These are phyloP conservation scores for Neonectria neomacrospora DNA, from an alignment of 2,329 filamentous ascomycete species.

Conservation along the genomic window DNA sequence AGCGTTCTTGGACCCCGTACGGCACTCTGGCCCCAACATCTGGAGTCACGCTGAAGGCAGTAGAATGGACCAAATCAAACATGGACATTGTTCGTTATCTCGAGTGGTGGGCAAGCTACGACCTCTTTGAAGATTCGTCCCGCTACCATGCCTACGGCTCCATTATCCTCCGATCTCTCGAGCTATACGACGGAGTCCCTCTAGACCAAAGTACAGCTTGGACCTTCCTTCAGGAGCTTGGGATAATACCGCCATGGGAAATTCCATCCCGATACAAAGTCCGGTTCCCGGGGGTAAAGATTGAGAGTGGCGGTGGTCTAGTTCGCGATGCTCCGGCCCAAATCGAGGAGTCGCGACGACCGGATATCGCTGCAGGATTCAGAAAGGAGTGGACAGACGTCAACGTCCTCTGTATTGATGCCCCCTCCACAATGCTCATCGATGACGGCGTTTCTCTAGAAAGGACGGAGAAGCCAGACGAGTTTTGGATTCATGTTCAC, in stretches of 20 bases:
- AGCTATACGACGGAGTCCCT: slow-evolving; percentile 64
- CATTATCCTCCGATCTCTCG: slow-evolving; percentile 69
- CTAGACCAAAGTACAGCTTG: slow-evolving; percentile 61
- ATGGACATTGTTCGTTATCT: slow-evolving; percentile 73
- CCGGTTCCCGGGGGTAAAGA: slow-evolving; percentile 61
- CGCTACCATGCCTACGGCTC: slow-evolving; percentile 71
- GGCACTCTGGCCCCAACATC: slow-evolving; percentile 55
- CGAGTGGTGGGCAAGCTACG: slow-evolving; percentile 72
- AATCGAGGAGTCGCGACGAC: slow-evolving; percentile 49
- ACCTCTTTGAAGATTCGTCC: slow-evolving; percentile 63
- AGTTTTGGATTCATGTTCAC: slow-evolving; percentile 82
- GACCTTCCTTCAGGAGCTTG: slow-evolving; percentile 81
- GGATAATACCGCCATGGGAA: slow-evolving; percentile 77
- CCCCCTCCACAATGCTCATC: slow-evolving; percentile 72
- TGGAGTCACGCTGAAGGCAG: slow-evolving; percentile 32
- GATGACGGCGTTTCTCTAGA: slow-evolving; percentile 84
- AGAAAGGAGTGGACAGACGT: slow-evolving; percentile 69
- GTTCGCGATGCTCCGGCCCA: slow-evolving; percentile 48
- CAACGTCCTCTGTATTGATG: slow-evolving; percentile 79
- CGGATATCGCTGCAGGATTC: slow-evolving; percentile 59
- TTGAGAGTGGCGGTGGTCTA: slow-evolving; percentile 57
- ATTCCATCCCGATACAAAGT: slow-evolving; percentile 71
- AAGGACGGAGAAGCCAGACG: slow-evolving; percentile 58
- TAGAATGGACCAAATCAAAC: slow-evolving; percentile 46
- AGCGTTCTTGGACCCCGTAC: slow-evolving; percentile 60